Evolutionary conservation across 345 rosid species (phyloP).

Genomic region (Angophora floribunda): DNA sequence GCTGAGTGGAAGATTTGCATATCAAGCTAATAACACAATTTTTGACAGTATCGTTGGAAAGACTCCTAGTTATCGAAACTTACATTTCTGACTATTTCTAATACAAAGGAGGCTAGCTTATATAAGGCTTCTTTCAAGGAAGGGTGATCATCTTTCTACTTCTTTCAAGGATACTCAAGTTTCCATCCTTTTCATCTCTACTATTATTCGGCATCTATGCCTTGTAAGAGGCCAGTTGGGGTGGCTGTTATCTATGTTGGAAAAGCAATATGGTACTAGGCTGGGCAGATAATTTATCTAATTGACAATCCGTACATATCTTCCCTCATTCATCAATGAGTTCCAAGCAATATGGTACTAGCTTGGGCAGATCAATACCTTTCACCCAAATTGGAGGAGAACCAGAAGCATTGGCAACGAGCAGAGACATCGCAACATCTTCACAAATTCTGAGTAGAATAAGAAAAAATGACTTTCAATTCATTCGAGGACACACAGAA

Average conservation of each 20-base stretch:
- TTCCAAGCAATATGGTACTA: neutral
- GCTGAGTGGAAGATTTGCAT: neutral
- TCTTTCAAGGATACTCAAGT: neutral
- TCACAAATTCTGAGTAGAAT: slow-evolving; percentile 11
- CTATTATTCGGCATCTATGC: neutral
- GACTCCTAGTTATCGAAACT: neutral
- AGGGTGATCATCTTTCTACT: neutral
- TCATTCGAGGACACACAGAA: neutral
- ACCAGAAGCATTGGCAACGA: slow-evolving; percentile 18
- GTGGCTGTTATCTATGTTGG: neutral
- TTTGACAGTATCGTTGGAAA: neutral
- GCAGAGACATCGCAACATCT: slow-evolving; percentile 23
- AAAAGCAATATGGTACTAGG: neutral
- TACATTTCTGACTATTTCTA: neutral
- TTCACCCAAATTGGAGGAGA: slow-evolving; percentile 25
- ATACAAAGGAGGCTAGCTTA: neutral
- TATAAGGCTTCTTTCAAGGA: neutral
- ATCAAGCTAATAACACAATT: neutral
- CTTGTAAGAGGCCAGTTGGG: neutral
- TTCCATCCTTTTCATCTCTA: neutral
- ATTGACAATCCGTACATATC: neutral
- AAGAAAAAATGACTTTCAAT: neutral
- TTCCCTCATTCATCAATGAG: neutral
- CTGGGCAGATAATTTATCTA: neutral
- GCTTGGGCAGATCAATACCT: slow-evolving; percentile 2